Conservation (phyloP, 495 filamentous ascomycete genomes). For the Cercophora samala region DNA sequence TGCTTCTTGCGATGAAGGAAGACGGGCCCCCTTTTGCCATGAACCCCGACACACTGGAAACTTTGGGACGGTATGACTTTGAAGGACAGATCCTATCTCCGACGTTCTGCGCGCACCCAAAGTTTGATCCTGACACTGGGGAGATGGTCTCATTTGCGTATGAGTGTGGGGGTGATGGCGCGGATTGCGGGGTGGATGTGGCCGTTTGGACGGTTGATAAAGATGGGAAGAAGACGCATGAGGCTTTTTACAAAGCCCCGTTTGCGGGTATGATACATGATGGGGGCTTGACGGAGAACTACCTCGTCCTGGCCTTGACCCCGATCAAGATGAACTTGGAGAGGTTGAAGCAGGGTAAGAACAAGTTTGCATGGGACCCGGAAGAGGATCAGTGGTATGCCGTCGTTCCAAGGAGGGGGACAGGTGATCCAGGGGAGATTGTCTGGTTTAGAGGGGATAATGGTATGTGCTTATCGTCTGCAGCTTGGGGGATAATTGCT, state of each 20-base stretch:
- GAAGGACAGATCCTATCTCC: constrained; percentile 52
- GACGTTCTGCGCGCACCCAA: constrained; percentile 61
- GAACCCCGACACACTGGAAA: constrained; percentile 55
- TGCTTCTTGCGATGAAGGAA: constrained; percentile 54
- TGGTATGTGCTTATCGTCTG: constrained; percentile 32
- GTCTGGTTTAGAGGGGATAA: constrained; percentile 48
- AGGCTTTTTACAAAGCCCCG: constrained; percentile 49
- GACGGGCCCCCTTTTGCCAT: constrained; percentile 54
- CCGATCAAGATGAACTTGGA: constrained; percentile 52
- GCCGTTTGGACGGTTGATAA: constrained; percentile 45
- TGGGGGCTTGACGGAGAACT: constrained; percentile 51
- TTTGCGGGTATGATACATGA: constrained; percentile 59
- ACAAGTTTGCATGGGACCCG: constrained; percentile 56
- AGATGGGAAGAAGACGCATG: constrained; percentile 43
- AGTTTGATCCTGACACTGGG: constrained; percentile 55
- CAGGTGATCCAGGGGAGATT: constrained; percentile 47
- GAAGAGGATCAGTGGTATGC: constrained; percentile 52
- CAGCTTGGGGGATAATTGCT: not conserved
- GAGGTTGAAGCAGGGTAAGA: constrained; percentile 50
- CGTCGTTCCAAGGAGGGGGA: constrained; percentile 45
- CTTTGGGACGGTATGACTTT: constrained; percentile 52
- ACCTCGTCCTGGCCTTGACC: constrained; percentile 50
- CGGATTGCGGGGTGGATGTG: constrained; percentile 47
- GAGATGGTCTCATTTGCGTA: constrained; percentile 59
- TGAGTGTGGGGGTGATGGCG: constrained; percentile 47